These are phyloP conservation scores for Allium fistulosum DNA, from an alignment of 106 monocot genomes.

Conservation along the genomic window DNA sequence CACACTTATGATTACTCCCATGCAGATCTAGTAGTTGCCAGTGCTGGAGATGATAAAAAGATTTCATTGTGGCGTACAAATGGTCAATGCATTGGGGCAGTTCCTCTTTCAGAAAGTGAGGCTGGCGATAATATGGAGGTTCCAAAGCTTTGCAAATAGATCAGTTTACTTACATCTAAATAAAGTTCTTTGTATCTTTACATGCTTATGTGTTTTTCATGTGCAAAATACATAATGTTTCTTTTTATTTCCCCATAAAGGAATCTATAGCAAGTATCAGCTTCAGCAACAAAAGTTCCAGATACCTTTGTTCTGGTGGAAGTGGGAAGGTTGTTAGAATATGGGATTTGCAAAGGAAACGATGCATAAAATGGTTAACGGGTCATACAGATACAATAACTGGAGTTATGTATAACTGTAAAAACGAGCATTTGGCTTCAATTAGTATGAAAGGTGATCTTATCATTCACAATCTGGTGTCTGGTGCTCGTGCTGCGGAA, in stretches of 20 bases:
- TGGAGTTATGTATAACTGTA: slow-evolving; percentile 93
- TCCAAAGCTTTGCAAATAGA: neutral
- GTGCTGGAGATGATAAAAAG: slow-evolving; percentile 95
- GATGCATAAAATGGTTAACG: slow-evolving; percentile 90
- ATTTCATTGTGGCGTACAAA: slow-evolving; percentile 86
- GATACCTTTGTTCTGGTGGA: slow-evolving; percentile 93
- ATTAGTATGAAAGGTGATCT: slow-evolving; percentile 90
- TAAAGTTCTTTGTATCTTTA: no score
- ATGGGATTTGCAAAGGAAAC: slow-evolving; percentile 95
- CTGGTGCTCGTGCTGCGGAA: slow-evolving; percentile 81
- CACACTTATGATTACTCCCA: neutral
- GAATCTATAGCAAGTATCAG: slow-evolving; percentile 68
- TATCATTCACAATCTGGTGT: slow-evolving; percentile 94
- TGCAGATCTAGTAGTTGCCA: slow-evolving; percentile 88
- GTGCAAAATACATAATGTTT: no score
- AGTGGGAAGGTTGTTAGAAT: slow-evolving; percentile 72
- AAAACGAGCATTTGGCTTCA: slow-evolving; percentile 93
- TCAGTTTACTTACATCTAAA: neutral
- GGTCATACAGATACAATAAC: slow-evolving; percentile 85
- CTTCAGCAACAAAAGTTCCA: slow-evolving; percentile 91
- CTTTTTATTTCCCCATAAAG: slow-evolving; percentile 18
- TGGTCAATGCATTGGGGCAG: slow-evolving; percentile 57
- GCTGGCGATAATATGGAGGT: slow-evolving; percentile 60
- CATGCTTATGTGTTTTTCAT: no score
- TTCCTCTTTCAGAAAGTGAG: slow-evolving; percentile 53